Conservation (phyloP, 345 rosid genomes). For the Odontarrhena argentea region DNA sequence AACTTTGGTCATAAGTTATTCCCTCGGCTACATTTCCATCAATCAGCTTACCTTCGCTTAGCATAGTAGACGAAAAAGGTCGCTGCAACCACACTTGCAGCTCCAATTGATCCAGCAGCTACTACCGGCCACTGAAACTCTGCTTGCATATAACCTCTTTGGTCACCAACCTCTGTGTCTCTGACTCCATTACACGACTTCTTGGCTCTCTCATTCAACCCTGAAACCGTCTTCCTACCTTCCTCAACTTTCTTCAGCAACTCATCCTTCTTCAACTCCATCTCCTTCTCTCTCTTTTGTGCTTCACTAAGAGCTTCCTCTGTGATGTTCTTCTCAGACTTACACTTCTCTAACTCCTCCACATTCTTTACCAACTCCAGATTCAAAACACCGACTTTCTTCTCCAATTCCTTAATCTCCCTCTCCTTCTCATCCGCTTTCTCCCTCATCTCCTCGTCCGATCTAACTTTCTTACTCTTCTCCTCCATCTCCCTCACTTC, state of each 20-base stretch:
- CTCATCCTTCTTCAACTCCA: constrained; percentile 45
- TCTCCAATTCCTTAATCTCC: constrained; percentile 47
- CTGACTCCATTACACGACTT: constrained; percentile 46
- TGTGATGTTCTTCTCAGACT: constrained; percentile 43
- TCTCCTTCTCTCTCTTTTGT: constrained; percentile 36
- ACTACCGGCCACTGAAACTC: constrained; percentile 52
- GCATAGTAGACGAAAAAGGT: constrained; percentile 49
- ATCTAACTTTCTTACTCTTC: constrained; percentile 61
- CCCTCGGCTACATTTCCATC: constrained; percentile 1
- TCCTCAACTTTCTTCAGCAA: constrained; percentile 51
- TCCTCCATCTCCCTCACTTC: constrained; percentile 64
- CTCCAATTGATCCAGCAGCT: constrained; percentile 56
- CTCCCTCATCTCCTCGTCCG: constrained; percentile 66
- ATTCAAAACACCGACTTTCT: constrained; percentile 51
- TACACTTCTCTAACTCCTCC: constrained; percentile 44
- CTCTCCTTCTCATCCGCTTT: constrained; percentile 54
- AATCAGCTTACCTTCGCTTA: constrained; percentile 44
- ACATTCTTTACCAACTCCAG: constrained; percentile 39
- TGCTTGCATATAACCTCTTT: constrained; percentile 27
- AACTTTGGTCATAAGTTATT: constrained; percentile 29
- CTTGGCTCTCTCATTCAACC: constrained; percentile 47
- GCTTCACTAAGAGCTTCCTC: constrained; percentile 46
- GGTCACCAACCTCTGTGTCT: constrained; percentile 26
- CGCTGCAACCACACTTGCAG: constrained; percentile 51
- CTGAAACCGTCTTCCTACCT: constrained; percentile 42